Conservation (phyloP, 805 yeast species). For the Ogataea populi-albae region DNA sequence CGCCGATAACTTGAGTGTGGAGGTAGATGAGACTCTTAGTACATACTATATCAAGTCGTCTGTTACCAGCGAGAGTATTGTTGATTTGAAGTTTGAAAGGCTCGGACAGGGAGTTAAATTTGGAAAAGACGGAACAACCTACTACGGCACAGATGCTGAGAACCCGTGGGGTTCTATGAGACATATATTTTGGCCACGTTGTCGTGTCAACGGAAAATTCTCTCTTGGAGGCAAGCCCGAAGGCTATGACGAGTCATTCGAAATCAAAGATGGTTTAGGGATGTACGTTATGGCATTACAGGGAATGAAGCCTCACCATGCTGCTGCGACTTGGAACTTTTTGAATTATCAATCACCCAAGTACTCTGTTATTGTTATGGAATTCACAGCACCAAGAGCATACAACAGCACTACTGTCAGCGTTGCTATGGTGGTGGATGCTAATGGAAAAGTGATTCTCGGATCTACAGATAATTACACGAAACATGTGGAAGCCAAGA, state of each 20-base stretch:
- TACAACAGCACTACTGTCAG: constrained; percentile 81
- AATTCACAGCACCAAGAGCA: constrained; percentile 89
- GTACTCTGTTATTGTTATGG: constrained; percentile 82
- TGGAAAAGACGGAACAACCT: constrained; percentile 82
- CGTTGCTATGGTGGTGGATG: constrained; percentile 68
- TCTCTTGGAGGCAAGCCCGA: constrained; percentile 36
- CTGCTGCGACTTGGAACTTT: constrained; percentile 96
- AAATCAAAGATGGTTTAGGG: constrained; percentile 43
- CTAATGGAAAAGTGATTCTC: constrained; percentile 55
- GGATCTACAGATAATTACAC: constrained; percentile 67
- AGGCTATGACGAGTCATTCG: constrained; percentile 15
- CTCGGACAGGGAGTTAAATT: constrained; percentile 80
- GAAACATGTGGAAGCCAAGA: constrained; percentile 51
- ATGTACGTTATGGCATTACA: constrained; percentile 97
- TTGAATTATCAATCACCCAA: constrained; percentile 78
- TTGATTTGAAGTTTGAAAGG: constrained; percentile 63
- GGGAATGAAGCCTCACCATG: constrained; percentile 99
- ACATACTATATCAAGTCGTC: constrained; percentile 55
- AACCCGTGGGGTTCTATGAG: constrained; percentile 98
- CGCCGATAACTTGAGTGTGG: constrained; percentile 71
- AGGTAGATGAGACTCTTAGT: constrained; percentile 47
- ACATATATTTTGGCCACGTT: constrained; percentile 95
- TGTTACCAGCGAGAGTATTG: constrained; percentile 65
- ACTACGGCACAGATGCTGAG: constrained; percentile 77
- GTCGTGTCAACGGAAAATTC: constrained; percentile 64